Evolutionary conservation across 768 basidiomycete genomes (phyloP).

Genomic region (Boletus bicolor): DNA sequence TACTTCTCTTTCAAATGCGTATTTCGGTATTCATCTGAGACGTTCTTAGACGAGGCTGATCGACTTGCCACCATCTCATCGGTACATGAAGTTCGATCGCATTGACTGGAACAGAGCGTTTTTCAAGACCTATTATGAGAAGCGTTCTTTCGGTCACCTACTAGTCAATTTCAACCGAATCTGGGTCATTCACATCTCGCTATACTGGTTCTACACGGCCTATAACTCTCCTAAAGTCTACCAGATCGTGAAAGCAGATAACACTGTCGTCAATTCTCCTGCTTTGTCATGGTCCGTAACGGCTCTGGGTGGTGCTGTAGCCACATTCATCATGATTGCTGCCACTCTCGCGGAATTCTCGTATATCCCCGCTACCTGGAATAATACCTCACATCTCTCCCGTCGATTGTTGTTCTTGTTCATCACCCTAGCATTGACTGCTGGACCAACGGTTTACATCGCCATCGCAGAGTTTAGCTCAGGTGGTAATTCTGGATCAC

Average conservation of each 20-base stretch:
- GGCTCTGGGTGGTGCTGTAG: constrained; percentile 92
- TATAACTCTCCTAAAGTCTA: constrained; percentile 92
- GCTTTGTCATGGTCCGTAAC: constrained; percentile 92
- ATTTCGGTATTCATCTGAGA: not conserved
- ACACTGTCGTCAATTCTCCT: constrained; percentile 51
- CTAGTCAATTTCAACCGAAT: constrained; percentile 99
- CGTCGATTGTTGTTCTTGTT: constrained; percentile 87
- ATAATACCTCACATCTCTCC: constrained; percentile 94
- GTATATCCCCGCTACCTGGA: constrained; percentile 98
- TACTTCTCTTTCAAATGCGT: not conserved
- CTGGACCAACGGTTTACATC: constrained; percentile 93
- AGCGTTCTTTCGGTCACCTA: constrained; percentile 93
- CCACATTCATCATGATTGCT: constrained; percentile 93
- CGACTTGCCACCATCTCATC: constrained; percentile 84
- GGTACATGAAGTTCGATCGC: constrained; percentile 96
- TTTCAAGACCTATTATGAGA: constrained; percentile 99
- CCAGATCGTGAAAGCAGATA: constrained; percentile 33
- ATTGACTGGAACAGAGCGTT: constrained; percentile 96
- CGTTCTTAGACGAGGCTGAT: constrained; percentile 74
- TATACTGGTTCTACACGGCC: constrained; percentile 96
- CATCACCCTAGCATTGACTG: constrained; percentile 86
- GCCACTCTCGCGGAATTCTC: constrained; percentile 95
- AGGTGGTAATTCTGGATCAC: constrained; percentile 57
- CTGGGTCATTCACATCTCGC: constrained; percentile 94
- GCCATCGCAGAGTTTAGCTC: constrained; percentile 70